Conservation (phyloP, 2,329 filamentous ascomycete species). For the Leptographium lundbergii region DNA sequence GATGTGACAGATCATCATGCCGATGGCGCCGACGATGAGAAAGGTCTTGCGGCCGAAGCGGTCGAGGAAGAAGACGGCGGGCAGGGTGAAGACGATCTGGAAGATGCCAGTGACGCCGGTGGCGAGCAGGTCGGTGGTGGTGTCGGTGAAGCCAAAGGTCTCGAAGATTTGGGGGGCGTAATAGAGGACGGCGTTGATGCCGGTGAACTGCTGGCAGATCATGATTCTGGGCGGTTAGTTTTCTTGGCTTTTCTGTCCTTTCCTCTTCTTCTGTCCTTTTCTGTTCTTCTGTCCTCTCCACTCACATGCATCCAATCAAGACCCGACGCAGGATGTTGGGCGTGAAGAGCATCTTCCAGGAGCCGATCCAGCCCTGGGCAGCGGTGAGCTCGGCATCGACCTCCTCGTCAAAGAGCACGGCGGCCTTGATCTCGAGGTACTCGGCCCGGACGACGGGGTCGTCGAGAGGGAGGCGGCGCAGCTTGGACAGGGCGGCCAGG, state of each 20-base stretch:
- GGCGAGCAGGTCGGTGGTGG: slow-evolving; percentile 45
- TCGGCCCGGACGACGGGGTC: slow-evolving; percentile 1
- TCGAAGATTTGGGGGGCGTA: slow-evolving; percentile 50
- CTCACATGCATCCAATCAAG: neutral
- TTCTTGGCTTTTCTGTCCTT: no score
- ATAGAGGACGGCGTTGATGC: slow-evolving; percentile 55
- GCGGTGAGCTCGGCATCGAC: neutral
- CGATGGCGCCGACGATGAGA: slow-evolving; percentile 14
- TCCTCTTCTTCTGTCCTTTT: no score
- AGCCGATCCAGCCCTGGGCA: neutral
- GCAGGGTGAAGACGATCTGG: slow-evolving; percentile 12
- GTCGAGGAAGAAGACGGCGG: slow-evolving; percentile 61
- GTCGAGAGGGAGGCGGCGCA: slow-evolving; percentile 5
- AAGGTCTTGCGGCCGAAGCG: slow-evolving; percentile 13
- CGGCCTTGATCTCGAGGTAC: neutral
- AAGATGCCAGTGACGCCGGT: slow-evolving; percentile 35
- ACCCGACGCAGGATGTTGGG: neutral
- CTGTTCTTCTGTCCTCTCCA: no score
- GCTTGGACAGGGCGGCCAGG: slow-evolving; percentile 8
- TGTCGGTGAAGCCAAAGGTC: slow-evolving; percentile 41
- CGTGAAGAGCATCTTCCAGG: neutral
- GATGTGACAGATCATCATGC: slow-evolving; percentile 75
- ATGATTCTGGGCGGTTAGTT: neutral
- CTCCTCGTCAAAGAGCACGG: neutral
- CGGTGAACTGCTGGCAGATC: slow-evolving; percentile 39